These are phyloP conservation scores for Saccharomycopsis capsularis DNA, from an alignment of 805 yeast species.

Conservation along the genomic window DNA sequence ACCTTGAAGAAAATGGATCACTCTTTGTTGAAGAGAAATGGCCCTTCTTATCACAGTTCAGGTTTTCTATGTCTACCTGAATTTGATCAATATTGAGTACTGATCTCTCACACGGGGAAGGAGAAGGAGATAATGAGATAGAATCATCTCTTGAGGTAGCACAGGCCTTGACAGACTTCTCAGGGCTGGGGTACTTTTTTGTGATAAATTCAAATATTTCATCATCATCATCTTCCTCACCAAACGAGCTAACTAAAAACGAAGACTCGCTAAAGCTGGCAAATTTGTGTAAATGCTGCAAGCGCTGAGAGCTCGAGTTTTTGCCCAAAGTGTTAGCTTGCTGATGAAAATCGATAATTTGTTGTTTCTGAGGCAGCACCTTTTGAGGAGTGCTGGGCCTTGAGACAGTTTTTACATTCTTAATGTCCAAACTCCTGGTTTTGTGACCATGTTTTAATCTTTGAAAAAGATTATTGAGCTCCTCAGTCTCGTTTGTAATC, in stretches of 20 bases:
- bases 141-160: background rate
- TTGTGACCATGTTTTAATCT: too few relatives aligned
- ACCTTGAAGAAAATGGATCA: too few relatives aligned
- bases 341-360: too few relatives aligned
- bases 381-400: background rate
- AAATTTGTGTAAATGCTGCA: background rate
- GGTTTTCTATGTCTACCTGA: background rate
- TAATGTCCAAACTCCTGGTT: background rate
- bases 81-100: background rate
- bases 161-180: background rate
- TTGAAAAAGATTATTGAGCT: conserved; percentile 12
- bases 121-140: background rate
- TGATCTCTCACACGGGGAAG: too few relatives aligned
- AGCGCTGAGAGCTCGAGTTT: background rate
- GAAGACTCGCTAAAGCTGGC: conserved; percentile 6
- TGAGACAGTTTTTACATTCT: background rate
- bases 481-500: conserved; percentile 19
- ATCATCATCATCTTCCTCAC: conserved; percentile 16
- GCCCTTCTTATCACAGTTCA: too few relatives aligned
- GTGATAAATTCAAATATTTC: conserved; percentile 9
- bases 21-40: background rate
- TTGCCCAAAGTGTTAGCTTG: background rate
- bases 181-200: conserved; percentile 4
- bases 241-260: conserved; percentile 17
- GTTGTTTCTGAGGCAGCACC: too few relatives aligned